Evolutionary conservation across 371 early-diverging fungal genomes (phyloP).

Genomic region (Apophysomyces trapeziformis): DNA sequence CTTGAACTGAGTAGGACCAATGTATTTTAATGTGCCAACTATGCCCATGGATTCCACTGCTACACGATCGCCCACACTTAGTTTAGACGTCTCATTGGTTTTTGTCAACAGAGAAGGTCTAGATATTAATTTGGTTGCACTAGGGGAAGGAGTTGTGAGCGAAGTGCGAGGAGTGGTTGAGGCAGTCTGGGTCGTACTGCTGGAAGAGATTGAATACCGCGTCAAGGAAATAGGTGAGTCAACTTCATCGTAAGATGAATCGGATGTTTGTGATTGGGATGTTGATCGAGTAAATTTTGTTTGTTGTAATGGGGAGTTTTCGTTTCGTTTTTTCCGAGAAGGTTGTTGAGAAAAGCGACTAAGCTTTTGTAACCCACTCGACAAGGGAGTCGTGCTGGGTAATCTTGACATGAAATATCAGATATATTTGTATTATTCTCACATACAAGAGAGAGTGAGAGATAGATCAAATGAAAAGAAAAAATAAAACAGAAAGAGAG

Average conservation of each 20-base stretch:
- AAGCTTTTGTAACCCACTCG: constrained; percentile 8
- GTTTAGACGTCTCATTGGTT: constrained; percentile 1
- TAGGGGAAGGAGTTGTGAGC: constrained; percentile 16
- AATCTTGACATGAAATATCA: constrained; percentile 1
- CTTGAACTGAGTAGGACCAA: constrained; percentile 72
- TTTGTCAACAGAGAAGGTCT: background rate
- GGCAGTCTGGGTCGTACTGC: constrained; percentile 20
- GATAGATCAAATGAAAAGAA: too few species aligned
- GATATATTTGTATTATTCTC: background rate
- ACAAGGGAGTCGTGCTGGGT: constrained; percentile 9
- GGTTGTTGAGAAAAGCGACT: constrained; percentile 6
- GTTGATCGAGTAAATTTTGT: background rate
- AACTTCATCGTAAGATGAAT: constrained; percentile 5
- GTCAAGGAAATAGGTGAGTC: constrained; percentile 13
- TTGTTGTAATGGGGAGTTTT: background rate
- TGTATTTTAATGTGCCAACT: constrained; percentile 67
- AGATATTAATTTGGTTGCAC: background rate
- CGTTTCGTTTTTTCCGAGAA: background rate
- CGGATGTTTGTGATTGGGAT: background rate
- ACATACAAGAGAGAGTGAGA: background rate
- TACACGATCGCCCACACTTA: constrained; percentile 60
- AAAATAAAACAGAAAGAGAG: background rate
- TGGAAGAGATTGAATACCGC: constrained; percentile 27
- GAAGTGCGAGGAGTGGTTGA: constrained; percentile 24
- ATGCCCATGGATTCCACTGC: constrained; percentile 59